These are phyloP conservation scores for Jaapia argillacea DNA, from an alignment of 768 basidiomycete genomes.

Conservation along the genomic window DNA sequence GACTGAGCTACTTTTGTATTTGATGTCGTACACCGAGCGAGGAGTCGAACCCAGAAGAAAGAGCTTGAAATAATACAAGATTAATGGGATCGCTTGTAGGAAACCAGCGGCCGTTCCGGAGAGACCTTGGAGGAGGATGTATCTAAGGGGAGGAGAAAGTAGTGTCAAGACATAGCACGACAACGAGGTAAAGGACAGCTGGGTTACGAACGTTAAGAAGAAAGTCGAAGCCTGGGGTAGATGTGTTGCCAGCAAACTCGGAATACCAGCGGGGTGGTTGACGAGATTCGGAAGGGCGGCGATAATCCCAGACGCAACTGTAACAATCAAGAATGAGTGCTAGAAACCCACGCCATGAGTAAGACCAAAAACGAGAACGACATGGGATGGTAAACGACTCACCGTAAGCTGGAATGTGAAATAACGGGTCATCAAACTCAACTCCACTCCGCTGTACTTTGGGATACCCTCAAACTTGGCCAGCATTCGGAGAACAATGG, in stretches of 20 bases:
- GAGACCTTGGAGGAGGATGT: constrained; percentile 73
- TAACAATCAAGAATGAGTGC: constrained; percentile 40
- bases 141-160: constrained; percentile 29
- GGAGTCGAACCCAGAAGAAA: constrained; percentile 83
- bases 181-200: no score
- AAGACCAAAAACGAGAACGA: not conserved
- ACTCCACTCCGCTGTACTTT: constrained; percentile 63
- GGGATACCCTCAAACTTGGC: constrained; percentile 80
- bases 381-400: constrained; percentile 19
- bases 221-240: constrained; percentile 57
- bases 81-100: constrained; percentile 63
- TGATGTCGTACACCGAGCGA: constrained; percentile 74
- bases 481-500: constrained; percentile 63
- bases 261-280: constrained; percentile 11
- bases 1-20: constrained; percentile 59
- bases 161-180: constrained; percentile 1
- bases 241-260: constrained; percentile 8
- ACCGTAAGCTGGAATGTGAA: constrained; percentile 82
- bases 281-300: constrained; percentile 11
- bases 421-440: constrained; percentile 77
- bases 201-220: constrained; percentile 64
- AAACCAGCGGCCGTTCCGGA: constrained; percentile 73
- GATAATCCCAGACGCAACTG: constrained; percentile 31
- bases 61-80: constrained; percentile 86
- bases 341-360: constrained; percentile 7